A percentile compares a stretch with the other conserved stretches of the same genome.
Evolutionary conservation across 2,329 filamentous ascomycete species (phyloP).

Genomic region (Harringtonia lauricola): DNA sequence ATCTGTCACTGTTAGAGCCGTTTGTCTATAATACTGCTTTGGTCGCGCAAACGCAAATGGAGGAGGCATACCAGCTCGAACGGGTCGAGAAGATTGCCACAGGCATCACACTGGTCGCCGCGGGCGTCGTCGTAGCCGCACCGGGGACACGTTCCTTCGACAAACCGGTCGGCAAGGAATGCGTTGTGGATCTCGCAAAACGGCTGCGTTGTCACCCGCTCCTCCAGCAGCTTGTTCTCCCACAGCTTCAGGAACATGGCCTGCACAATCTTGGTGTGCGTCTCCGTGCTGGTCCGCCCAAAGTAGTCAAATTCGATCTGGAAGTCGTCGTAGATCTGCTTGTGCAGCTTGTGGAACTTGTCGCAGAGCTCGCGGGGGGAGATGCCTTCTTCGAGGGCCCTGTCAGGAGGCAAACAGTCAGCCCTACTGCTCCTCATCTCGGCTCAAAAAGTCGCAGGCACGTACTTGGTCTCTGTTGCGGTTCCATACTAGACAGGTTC

Average conservation of each 20-base stretch:
- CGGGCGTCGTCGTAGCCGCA: slow-evolving; percentile 62
- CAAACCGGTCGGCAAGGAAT: slow-evolving; percentile 75
- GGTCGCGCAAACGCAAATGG: background rate
- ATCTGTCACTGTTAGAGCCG: slow-evolving; percentile 26
- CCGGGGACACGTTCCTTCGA: slow-evolving; percentile 66
- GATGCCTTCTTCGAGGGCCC: slow-evolving; percentile 71
- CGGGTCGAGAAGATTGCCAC: slow-evolving; percentile 60
- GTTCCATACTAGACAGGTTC: slow-evolving; percentile 56
- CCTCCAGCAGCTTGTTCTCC: slow-evolving; percentile 78
- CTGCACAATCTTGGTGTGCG: slow-evolving; percentile 90
- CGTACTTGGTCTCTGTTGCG: slow-evolving; percentile 74
- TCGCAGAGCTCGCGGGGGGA: slow-evolving; percentile 71
- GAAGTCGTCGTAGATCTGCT: slow-evolving; percentile 92
- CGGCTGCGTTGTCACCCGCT: slow-evolving; percentile 78
- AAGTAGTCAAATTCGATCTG: slow-evolving; percentile 92
- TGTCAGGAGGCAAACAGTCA: background rate
- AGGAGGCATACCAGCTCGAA: slow-evolving; percentile 48
- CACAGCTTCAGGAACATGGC: slow-evolving; percentile 81
- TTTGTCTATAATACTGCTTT: too few relatives aligned
- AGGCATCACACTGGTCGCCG: slow-evolving; percentile 55
- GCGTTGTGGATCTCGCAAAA: slow-evolving; percentile 62
- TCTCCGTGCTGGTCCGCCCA: slow-evolving; percentile 76
- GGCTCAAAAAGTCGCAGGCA: too few relatives aligned
- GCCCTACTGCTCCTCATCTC: background rate
- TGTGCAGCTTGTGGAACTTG: slow-evolving; percentile 84